These are phyloP conservation scores for Arabidopsis hybrid DNA, from an alignment of 441 rosid genomes.

Conservation along the genomic window DNA sequence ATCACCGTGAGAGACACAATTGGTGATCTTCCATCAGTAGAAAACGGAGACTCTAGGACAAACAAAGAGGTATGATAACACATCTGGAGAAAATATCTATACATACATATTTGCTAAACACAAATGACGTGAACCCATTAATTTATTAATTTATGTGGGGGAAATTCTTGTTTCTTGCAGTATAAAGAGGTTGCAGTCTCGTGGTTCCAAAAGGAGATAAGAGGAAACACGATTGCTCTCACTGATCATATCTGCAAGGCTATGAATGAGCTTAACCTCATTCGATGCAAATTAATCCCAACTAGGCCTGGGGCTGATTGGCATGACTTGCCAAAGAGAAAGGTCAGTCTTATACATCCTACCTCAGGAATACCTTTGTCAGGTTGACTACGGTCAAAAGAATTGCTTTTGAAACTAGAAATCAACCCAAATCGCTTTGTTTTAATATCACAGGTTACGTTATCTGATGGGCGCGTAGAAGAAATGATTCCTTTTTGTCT, in stretches of 20 bases:
- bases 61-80: slow-evolving; percentile 55
- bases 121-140: slow-evolving; percentile 6
- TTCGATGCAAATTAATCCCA: slow-evolving; percentile 74
- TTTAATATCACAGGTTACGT: slow-evolving; percentile 52
- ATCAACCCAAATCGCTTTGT: not conserved
- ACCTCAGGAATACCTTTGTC: not conserved
- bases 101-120: not conserved
- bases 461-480: slow-evolving; percentile 68
- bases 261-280: slow-evolving; percentile 85
- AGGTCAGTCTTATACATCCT: slow-evolving; percentile 51
- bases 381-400: not conserved
- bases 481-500: slow-evolving; percentile 83
- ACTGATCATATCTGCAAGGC: slow-evolving; percentile 81
- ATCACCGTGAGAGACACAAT: slow-evolving; percentile 94
- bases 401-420: not conserved
- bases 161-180: slow-evolving; percentile 48
- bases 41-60: slow-evolving; percentile 64
- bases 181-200: slow-evolving; percentile 65
- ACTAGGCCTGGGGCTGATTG: slow-evolving; percentile 92
- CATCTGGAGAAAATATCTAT: not conserved
- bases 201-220: slow-evolving; percentile 73
- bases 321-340: slow-evolving; percentile 80
- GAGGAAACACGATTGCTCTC: slow-evolving; percentile 57
- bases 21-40: slow-evolving; percentile 83
- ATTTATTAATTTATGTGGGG: not conserved